Evolutionary conservation across 2,329 filamentous ascomycete species (phyloP), one percentile per base, ranked within the genome.

Genomic region (Stromatinia cepivora): DNA sequence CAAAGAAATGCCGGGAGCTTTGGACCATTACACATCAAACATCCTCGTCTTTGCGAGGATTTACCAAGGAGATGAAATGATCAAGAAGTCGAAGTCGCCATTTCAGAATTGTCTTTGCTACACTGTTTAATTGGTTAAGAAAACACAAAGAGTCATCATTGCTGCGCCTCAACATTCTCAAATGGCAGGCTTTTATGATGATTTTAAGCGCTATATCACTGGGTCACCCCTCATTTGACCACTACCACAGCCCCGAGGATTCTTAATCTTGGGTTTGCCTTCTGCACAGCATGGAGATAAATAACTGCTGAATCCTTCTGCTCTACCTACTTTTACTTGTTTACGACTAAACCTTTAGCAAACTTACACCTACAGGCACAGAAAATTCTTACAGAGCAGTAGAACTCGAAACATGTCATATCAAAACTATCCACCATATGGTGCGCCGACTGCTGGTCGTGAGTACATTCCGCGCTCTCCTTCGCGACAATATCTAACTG

Each of bases 391-490:
- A 50, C 17, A 39, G 22, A 52, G 9, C 31, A 42, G 25, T 6
- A 36, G 1, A 25, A 8, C 31, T 34, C n/a, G 22, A 63, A 50
- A 36, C 15, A 70, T 70, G 69, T 58, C 69, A 42, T 70, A 70
- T 58, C 63, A 63, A 48, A 63, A 70, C 3, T 66, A 66, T 34
- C 59, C 68, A 10, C 61, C 64, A 15, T 74, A 74, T 36, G 70
- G 71, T 53, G 68, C 72, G 10, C 72, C 72, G 25, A 69, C 70
- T 10, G 68, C 39, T 65, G 69, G 71, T 25, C 70, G 71, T 72
- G 46, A 69, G 71, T 71, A 45, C 31, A n/a, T 45, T 57, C 70
- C 50, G 34, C 45, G 17, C 57, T 48, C n/a, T 56, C 45, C 22
- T 68, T 68, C 53, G 71, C 70, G 53, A 69, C 70, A 50, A 71